Percentiles rank a stretch among this genome's conserved stretches.
These are phyloP conservation scores for Diaporthe aspalathi DNA, from an alignment of 2,329 filamentous ascomycete species.

Conservation along the genomic window DNA sequence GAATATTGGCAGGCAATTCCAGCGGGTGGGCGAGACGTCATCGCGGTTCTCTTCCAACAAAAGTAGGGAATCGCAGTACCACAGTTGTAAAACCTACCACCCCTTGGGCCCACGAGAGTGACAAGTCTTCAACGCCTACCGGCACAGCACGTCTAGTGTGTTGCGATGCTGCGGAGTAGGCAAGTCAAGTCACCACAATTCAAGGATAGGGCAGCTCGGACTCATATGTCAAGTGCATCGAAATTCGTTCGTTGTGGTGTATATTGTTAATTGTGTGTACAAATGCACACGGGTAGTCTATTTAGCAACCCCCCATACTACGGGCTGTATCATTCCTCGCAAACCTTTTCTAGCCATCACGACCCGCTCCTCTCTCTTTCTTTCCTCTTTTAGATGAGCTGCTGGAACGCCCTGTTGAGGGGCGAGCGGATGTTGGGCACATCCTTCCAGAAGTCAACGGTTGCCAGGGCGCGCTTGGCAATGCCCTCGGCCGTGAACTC, in stretches of 20 bases:
- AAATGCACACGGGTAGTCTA: slow-evolving; percentile 17
- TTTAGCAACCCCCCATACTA: slow-evolving; percentile 20
- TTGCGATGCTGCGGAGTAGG: no score
- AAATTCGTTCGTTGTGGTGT: slow-evolving; percentile 30
- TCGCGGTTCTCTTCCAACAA: no score
- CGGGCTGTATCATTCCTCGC: slow-evolving; percentile 17
- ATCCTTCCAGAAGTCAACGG: slow-evolving; percentile 98
- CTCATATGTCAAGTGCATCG: not conserved
- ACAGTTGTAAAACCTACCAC: no score
- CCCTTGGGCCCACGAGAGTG: no score
- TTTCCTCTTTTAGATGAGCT: slow-evolving; percentile 98
- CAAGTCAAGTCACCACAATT: not conserved
- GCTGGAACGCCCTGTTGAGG: slow-evolving; percentile 96
- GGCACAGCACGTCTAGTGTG: no score
- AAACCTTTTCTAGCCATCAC: slow-evolving; percentile 31
- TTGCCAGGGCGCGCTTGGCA: slow-evolving; percentile 91
- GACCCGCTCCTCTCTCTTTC: slow-evolving; percentile 44
- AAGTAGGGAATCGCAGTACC: no score
- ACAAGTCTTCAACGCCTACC: no score
- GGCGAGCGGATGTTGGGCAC: slow-evolving; percentile 90
- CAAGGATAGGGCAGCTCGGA: no score
- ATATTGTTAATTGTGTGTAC: not conserved
- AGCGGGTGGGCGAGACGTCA: no score
- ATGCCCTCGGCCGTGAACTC: slow-evolving; percentile 98
- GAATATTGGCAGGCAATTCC: no score